phyloP scores from a whole-genome alignment of 805 yeast species.

The Saturnispora saitoi region DNA sequence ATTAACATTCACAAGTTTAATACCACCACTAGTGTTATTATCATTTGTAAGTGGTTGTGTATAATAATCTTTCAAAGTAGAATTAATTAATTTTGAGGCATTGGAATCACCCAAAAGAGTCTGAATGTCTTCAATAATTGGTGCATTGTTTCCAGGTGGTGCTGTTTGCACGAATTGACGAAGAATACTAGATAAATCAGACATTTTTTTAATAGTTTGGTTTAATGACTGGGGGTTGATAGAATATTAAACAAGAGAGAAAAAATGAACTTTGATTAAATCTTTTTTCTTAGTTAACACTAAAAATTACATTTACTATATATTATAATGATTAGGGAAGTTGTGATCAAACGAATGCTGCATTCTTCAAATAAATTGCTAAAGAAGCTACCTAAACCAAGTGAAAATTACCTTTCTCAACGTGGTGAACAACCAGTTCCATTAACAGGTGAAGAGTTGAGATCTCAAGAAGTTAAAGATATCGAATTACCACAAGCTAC shows the following conservation, averaged over 20 bases:
- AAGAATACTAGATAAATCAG: constrained; percentile 24
- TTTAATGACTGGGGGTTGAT: too few species aligned
- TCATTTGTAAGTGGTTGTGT: constrained; percentile 9
- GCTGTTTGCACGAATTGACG: constrained; percentile 37
- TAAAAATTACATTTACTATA: too few species aligned
- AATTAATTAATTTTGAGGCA: constrained; percentile 20
- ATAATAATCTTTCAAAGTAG: constrained; percentile 21
- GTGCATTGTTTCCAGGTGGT: constrained; percentile 47
- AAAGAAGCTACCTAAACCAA: constrained; percentile 18
- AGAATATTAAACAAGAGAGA: too few species aligned
- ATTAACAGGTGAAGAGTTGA: constrained; percentile 11
- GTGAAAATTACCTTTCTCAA: constrained; percentile 19
- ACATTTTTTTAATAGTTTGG: constrained; percentile 6
- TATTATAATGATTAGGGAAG: background rate
- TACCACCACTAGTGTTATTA: constrained; percentile 17
- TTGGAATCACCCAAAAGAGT: constrained; percentile 21
- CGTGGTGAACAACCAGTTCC: constrained; percentile 25
- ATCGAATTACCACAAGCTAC: constrained; percentile 15
- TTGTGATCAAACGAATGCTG: background rate
- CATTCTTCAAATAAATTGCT: background rate
- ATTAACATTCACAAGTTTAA: constrained; percentile 26
- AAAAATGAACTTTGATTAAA: too few species aligned
- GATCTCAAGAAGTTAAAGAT: constrained; percentile 12
- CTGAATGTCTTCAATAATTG: constrained; percentile 23
- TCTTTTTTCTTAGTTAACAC: too few species aligned